Conservation (phyloP, 371 early-diverging fungal genomes). For the Catenaria anguillulae region DNA sequence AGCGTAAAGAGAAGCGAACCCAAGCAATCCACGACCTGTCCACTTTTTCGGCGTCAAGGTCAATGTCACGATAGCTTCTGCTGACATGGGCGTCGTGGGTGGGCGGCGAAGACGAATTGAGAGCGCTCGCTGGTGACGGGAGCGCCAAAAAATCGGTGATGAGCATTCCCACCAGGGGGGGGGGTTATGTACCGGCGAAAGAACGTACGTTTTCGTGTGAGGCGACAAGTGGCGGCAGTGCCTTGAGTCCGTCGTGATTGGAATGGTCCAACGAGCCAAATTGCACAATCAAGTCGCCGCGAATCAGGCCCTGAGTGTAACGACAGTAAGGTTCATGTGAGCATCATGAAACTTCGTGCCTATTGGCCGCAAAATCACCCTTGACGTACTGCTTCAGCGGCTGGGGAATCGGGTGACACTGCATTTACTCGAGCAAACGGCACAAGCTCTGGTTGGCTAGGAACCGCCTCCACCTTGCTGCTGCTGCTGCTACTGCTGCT, state of each 20-base stretch:
- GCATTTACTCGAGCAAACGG: conserved; percentile 68
- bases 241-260: conserved; percentile 32
- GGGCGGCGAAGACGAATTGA: conserved; percentile 31
- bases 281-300: conserved; percentile 43
- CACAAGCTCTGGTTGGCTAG: too few relatives aligned
- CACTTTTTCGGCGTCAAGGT: conserved; percentile 46
- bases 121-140: conserved; percentile 11
- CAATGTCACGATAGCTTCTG: too few relatives aligned
- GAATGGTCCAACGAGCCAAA: conserved; percentile 38
- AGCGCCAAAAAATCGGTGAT: too few relatives aligned
- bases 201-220: conserved; percentile 32
- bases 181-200: too few relatives aligned
- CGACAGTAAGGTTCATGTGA: too few relatives aligned
- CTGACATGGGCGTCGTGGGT: conserved; percentile 10
- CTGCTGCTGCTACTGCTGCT: too few relatives aligned
- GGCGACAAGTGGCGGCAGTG: conserved; percentile 35
- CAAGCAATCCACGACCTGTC: conserved; percentile 62
- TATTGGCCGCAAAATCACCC: too few relatives aligned
- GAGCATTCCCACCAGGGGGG: too few relatives aligned
- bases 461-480: too few relatives aligned
- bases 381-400: conserved; percentile 40
- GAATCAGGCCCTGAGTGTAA: conserved; percentile 32
- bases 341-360: too few relatives aligned
- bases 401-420: conserved; percentile 70
- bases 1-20: too few relatives aligned